phyloP scores from a whole-genome alignment of 225 moss, liverwort and hornwort species.

The Rhytidiadelphus loreus region DNA sequence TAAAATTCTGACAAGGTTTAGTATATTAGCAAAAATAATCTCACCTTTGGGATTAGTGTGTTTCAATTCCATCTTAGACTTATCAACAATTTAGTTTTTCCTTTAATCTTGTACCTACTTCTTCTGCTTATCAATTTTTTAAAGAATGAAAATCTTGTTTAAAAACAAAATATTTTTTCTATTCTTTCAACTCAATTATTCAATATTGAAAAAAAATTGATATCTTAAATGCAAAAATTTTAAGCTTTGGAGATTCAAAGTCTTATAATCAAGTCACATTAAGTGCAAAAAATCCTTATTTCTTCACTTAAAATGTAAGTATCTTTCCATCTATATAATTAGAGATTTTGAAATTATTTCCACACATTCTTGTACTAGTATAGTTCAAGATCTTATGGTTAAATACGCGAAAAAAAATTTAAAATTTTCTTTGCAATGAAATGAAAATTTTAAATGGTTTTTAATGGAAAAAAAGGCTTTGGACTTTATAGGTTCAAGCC shows the following conservation, averaged over 20 bases:
- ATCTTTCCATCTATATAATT: neutral
- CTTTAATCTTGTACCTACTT: neutral
- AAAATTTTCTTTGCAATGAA: neutral
- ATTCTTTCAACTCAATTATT: neutral
- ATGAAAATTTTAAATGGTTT: neutral
- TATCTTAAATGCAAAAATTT: neutral
- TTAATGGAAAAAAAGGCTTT: neutral
- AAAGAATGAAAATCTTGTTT: too few species aligned
- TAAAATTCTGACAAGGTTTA: fast-evolving
- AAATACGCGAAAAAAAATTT: neutral
- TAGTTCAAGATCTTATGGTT: fast-evolving
- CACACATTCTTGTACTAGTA: neutral
- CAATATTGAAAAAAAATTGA: too few species aligned
- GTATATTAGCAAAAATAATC: neutral
- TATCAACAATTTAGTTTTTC: neutral
- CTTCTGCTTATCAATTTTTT: neutral
- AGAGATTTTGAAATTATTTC: neutral
- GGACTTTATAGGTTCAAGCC: too few species aligned
- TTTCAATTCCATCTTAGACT: neutral
- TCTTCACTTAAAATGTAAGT: neutral
- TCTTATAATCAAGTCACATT: neutral
- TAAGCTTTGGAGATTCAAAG: neutral
- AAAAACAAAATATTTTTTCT: too few species aligned
- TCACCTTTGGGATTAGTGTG: fast-evolving
- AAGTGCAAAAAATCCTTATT: fast-evolving